Percentiles rank a stretch among this genome's conserved stretches.
phyloP scores from a whole-genome alignment of 371 early-diverging fungal species.

The Smittium culicis region DNA sequence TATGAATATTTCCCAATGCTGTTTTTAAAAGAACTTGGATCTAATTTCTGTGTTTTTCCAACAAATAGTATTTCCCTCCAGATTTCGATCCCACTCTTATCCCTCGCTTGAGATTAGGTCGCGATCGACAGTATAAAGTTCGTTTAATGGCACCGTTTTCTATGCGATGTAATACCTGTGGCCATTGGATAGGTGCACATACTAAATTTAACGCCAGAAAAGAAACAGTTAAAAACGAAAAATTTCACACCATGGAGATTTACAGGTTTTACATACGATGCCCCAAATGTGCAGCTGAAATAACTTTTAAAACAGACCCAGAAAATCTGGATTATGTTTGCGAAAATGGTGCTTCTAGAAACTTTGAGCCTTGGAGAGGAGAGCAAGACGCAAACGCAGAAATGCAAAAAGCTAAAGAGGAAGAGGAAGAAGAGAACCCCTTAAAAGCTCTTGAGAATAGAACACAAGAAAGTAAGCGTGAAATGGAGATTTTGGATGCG shows the following conservation, averaged over 20 bases:
- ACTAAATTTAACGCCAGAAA: no score
- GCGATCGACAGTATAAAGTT: no score
- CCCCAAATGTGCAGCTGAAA: slow-evolving; percentile 84
- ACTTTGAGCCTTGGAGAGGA: slow-evolving; percentile 93
- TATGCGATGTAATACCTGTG: no score
- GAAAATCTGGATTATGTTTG: slow-evolving; percentile 87
- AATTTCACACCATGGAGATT: slow-evolving; percentile 72
- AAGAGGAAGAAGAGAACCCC: slow-evolving; percentile 77
- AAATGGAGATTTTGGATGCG: slow-evolving; percentile 93
- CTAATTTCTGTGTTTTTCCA: no score
- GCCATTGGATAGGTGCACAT: no score
- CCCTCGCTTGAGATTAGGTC: no score
- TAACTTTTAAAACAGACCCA: slow-evolving; percentile 97
- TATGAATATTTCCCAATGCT: no score
- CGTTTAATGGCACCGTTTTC: no score
- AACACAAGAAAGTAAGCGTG: slow-evolving; percentile 80
- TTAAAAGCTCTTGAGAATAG: slow-evolving; percentile 87
- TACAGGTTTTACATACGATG: slow-evolving; percentile 95
- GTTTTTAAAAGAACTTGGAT: no score
- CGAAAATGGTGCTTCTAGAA: slow-evolving; percentile 85
- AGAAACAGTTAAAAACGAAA: slow-evolving; percentile 64
- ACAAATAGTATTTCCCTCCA: no score
- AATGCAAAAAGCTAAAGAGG: slow-evolving; percentile 35
- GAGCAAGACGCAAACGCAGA: slow-evolving; percentile 42
- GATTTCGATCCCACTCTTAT: no score